Percentiles rank a stretch among this genome's conserved stretches.
Conservation (phyloP, 345 rosid species). For the Conringia planisiliqua region DNA sequence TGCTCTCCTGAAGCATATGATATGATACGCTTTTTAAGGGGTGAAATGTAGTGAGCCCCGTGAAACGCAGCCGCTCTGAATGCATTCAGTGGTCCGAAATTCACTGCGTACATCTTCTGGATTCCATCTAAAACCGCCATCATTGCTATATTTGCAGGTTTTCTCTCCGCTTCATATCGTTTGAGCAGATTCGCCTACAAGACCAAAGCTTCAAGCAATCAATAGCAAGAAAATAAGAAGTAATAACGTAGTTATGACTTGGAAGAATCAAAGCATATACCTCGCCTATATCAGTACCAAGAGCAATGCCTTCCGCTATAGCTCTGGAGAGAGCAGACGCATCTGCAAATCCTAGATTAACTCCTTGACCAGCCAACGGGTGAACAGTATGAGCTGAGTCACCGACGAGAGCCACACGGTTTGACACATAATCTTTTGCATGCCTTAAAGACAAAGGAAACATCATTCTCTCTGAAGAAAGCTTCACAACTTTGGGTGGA, state of each 20-base stretch:
- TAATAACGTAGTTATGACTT: no score
- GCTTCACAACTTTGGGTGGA: conserved; percentile 73
- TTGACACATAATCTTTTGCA: conserved; percentile 64
- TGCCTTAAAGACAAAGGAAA: conserved; percentile 86
- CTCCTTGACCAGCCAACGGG: conserved; percentile 98
- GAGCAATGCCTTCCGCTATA: conserved; percentile 70
- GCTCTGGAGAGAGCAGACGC: conserved; percentile 69
- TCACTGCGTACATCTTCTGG: conserved; percentile 79
- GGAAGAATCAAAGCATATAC: conserved; percentile 48
- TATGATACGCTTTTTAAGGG: conserved; percentile 73
- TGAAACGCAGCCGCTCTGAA: conserved; percentile 81
- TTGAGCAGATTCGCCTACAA: conserved; percentile 54
- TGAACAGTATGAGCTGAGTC: conserved; percentile 97
- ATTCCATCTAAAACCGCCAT: conserved; percentile 86
- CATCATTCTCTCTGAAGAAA: conserved; percentile 78
- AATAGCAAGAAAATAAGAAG: neutral
- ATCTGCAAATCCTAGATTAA: conserved; percentile 89
- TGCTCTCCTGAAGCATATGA: conserved; percentile 82
- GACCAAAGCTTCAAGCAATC: neutral
- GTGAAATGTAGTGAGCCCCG: conserved; percentile 73
- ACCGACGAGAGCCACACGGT: conserved; percentile 68
- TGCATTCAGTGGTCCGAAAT: conserved; percentile 78
- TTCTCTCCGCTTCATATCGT: conserved; percentile 78
- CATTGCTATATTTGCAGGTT: conserved; percentile 73
- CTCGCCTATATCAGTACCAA: conserved; percentile 86